Conservation (phyloP, 768 basidiomycete species). For the Lactifluus hygrophoroides region DNA sequence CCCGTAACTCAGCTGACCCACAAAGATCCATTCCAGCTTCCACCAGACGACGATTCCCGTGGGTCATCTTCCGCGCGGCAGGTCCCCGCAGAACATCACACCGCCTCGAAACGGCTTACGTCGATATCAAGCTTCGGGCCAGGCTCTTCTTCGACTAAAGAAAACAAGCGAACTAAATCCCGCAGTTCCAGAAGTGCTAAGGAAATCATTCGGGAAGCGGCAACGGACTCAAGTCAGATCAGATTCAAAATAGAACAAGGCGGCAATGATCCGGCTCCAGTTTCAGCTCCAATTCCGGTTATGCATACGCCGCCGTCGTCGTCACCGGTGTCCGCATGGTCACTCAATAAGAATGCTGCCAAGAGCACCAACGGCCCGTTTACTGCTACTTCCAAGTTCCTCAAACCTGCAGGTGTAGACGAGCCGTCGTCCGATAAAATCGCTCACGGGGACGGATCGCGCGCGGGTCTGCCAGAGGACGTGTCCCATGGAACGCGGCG, state of each 20-base stretch:
- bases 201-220: conserved; percentile 11
- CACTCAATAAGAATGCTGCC: neutral
- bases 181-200: conserved; percentile 8
- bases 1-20: neutral
- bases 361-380: neutral
- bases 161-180: neutral
- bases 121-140: conserved; percentile 15
- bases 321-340: neutral
- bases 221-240: neutral
- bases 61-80: conserved; percentile 8
- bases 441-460: conserved; percentile 8
- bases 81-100: neutral
- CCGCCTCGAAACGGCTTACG: conserved; percentile 14
- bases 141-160: neutral
- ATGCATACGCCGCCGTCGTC: neutral
- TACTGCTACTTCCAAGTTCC: neutral
- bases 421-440: conserved; percentile 7
- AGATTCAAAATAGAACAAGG: conserved; percentile 1
- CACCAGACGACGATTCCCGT: conserved; percentile 6
- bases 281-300: neutral
- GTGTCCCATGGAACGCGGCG: neutral
- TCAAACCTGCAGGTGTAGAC: conserved; percentile 14
- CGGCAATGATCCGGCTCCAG: neutral
- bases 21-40: conserved; percentile 10
- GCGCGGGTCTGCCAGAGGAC: neutral